Percentiles rank a stretch among this genome's conserved stretches.
Evolutionary conservation across 202 grass and related monocot species (phyloP).

Genomic region (Setaria italica): DNA sequence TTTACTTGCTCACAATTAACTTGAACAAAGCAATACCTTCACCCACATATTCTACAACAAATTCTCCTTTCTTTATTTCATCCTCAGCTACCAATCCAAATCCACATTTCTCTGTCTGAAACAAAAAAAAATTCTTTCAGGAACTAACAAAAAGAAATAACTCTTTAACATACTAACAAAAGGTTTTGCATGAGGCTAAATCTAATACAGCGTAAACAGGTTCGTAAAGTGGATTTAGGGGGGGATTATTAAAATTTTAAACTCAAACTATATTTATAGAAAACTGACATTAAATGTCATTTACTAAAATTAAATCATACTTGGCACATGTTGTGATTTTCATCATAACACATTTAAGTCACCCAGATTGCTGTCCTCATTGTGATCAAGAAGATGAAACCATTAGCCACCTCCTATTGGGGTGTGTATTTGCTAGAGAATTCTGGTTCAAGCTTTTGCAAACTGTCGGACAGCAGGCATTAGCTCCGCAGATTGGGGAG

Average conservation of each 20-base stretch:
- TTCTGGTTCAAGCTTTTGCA: too few relatives aligned
- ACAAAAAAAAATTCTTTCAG: conserved; percentile 43
- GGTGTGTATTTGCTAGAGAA: too few relatives aligned
- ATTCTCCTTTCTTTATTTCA: conserved; percentile 92
- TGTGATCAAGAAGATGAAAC: too few relatives aligned
- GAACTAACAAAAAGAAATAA: conserved; percentile 19
- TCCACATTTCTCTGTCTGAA: conserved; percentile 99
- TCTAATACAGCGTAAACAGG: conserved; percentile 10
- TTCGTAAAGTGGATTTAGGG: not conserved
- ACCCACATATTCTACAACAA: conserved; percentile 97
- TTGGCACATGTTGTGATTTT: not conserved
- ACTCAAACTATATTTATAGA: not conserved
- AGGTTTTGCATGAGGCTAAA: not conserved
- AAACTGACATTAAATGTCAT: not conserved
- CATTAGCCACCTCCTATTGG: too few relatives aligned
- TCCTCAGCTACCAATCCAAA: conserved; percentile 86
- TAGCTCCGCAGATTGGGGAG: too few relatives aligned
- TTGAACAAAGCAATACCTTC: conserved; percentile 80
- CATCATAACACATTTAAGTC: conserved; percentile 20
- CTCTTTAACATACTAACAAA: conserved; percentile 21
- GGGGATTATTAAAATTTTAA: conserved; percentile 10
- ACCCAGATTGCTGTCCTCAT: too few relatives aligned
- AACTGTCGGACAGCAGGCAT: too few relatives aligned
- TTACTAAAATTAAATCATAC: not conserved
- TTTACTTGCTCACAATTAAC: conserved; percentile 25